Evolutionary conservation across 2,329 filamentous ascomycete species (phyloP).

Genomic region (Colletotrichum sp.): DNA sequence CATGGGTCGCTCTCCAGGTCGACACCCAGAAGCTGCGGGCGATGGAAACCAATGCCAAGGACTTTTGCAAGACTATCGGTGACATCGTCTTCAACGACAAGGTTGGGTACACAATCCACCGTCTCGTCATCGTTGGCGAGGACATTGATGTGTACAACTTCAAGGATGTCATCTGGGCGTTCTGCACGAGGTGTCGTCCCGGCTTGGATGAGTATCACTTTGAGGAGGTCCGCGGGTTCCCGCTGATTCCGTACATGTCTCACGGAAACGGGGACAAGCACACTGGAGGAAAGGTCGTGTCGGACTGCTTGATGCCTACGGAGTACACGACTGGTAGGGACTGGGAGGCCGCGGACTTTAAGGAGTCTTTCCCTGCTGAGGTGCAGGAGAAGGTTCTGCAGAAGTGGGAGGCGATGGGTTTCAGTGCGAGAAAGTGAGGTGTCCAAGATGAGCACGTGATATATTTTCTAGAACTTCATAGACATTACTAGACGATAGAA

Average conservation of each 20-base stretch:
- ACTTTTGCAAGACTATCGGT: slow-evolving; percentile 45
- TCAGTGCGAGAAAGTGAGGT: background rate
- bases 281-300: slow-evolving; percentile 50
- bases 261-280: slow-evolving; percentile 35
- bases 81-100: slow-evolving; percentile 49
- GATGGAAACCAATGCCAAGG: slow-evolving; percentile 52
- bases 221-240: slow-evolving; percentile 48
- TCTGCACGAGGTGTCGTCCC: slow-evolving; percentile 51
- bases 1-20: slow-evolving; percentile 58
- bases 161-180: slow-evolving; percentile 55
- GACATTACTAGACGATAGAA: background rate
- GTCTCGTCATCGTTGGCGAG: slow-evolving; percentile 50
- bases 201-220: slow-evolving; percentile 47
- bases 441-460: fast-evolving
- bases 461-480: background rate
- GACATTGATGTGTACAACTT: slow-evolving; percentile 53
- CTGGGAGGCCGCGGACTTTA: slow-evolving; percentile 36
- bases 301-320: slow-evolving; percentile 44
- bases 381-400: slow-evolving; percentile 39
- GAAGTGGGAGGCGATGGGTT: background rate
- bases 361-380: slow-evolving; percentile 40
- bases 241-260: slow-evolving; percentile 49
- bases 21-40: slow-evolving; percentile 61
- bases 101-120: slow-evolving; percentile 45
- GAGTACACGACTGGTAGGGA: slow-evolving; percentile 44